phyloP scores from a whole-genome alignment of 345 rosid genomes.

The Citropsis articulata region DNA sequence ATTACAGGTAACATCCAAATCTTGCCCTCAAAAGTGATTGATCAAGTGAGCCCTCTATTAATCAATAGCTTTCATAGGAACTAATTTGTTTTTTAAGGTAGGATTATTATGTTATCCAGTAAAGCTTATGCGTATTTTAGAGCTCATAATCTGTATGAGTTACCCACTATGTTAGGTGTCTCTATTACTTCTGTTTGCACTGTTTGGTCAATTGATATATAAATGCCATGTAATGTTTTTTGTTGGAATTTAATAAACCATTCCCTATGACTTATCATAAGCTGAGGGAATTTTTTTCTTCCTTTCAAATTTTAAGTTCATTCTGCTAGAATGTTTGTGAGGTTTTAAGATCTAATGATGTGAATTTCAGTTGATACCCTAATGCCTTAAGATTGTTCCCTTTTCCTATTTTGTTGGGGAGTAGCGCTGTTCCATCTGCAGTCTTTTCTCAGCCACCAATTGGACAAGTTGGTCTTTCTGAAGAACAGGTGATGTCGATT shows the following conservation, averaged over 20 bases:
- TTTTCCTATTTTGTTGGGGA: not conserved
- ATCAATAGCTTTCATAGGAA: not conserved
- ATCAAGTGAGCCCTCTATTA: not conserved
- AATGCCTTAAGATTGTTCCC: constrained; percentile 5
- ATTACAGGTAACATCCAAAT: constrained; percentile 53
- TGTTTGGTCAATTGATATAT: not conserved
- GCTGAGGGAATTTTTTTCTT: not conserved
- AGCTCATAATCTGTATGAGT: not conserved
- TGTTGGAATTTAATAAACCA: not conserved
- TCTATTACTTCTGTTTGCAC: not conserved
- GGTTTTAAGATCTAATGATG: not conserved
- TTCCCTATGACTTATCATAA: too few relatives aligned
- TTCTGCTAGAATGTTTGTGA: not conserved
- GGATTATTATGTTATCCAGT: not conserved
- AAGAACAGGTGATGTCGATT: constrained; percentile 68
- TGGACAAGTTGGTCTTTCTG: constrained; percentile 87
- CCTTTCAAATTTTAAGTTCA: not conserved
- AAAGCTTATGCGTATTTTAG: not conserved
- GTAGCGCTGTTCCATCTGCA: constrained; percentile 88
- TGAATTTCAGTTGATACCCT: not conserved
- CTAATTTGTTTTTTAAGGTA: not conserved
- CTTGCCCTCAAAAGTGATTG: constrained; percentile 4
- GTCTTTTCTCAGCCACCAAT: constrained; percentile 98
- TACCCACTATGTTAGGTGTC: not conserved
- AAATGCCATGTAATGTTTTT: not conserved